Evolutionary conservation across 257 asterid genomes (phyloP), one percentile per base, ranked within the genome.

Genomic region (Coffea eugenioides): DNA sequence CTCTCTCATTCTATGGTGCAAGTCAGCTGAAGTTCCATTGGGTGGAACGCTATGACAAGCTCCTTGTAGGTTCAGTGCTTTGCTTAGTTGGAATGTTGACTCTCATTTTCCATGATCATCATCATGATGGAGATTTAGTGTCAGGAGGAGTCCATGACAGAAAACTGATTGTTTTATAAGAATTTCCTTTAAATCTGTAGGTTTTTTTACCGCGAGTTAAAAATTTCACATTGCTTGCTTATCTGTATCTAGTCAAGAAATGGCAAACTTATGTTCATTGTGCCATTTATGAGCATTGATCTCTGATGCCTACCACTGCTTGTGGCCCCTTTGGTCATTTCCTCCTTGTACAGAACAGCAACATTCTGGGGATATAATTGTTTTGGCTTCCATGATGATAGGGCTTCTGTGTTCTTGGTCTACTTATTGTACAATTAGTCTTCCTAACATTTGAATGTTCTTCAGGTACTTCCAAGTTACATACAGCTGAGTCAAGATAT

Each of bases 11-110:
- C 87, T 96, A 96, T 57, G 99, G 99, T 79, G 97, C 99, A 59
- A 96, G 97, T 84, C 98, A 94, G 91, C 93, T 96, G 72, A 96
- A 96, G 93, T 96, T 96, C 84, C 98, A 94, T 80, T 95, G 97
- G 98, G 97, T 92, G 79, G 98, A 95, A 83, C 97, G 94, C 65
- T 92, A 96, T 2, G 99, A 96, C 90, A 94, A 94, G 88, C 97
- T 96, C 84, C 97, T 94, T 25, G 98, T 94, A 14, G 99, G 98
- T 70, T 92, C 98, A 5, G 97, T 96, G 56, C 89, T 94, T 23
- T 92, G 98, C 86, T 79, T 94, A 62, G 99, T 94, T 6, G 98
- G 99, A 73, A 77, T 96, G 78, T 81, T 96, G 89, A 96, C 98
- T 77, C 98, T 96, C 68, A 68, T 96, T 79, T 94, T 96, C 82